Evolutionary conservation across 257 asterid species (phyloP).

Genomic region (Solanum rostratum): DNA sequence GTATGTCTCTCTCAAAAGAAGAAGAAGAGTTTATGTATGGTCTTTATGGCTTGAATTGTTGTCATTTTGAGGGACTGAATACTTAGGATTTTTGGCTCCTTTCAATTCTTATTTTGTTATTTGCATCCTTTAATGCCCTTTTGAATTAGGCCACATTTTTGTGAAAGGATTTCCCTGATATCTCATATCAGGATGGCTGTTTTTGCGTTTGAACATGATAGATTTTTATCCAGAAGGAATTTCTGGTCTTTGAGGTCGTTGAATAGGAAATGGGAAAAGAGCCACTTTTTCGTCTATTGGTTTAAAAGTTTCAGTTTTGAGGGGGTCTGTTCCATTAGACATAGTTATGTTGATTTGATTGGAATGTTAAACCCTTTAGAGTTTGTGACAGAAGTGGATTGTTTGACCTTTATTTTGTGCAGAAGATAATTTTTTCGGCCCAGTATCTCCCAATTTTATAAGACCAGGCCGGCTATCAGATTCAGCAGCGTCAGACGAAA

Average conservation of each 20-base stretch:
- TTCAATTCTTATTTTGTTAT: background rate
- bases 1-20: background rate
- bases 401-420: slow-evolving; percentile 19
- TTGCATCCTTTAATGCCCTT: background rate
- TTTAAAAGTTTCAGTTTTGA: background rate
- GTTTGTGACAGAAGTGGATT: background rate
- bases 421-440: slow-evolving; percentile 91
- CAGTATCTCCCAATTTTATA: slow-evolving; percentile 87
- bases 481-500: slow-evolving; percentile 72
- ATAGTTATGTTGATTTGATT: background rate
- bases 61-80: background rate
- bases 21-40: background rate
- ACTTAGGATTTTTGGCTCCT: background rate
- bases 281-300: background rate
- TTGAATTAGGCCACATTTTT: background rate
- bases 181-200: background rate
- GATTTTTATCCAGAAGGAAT: background rate
- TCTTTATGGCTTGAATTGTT: background rate
- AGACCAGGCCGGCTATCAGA: slow-evolving; percentile 68
- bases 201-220: background rate
- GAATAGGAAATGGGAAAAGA: background rate
- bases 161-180: background rate
- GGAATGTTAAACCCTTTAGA: background rate
- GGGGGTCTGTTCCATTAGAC: background rate
- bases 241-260: background rate